Evolutionary conservation across 1,139 yeast species (phyloP).

Genomic region (Yamadazyma siamensis): DNA sequence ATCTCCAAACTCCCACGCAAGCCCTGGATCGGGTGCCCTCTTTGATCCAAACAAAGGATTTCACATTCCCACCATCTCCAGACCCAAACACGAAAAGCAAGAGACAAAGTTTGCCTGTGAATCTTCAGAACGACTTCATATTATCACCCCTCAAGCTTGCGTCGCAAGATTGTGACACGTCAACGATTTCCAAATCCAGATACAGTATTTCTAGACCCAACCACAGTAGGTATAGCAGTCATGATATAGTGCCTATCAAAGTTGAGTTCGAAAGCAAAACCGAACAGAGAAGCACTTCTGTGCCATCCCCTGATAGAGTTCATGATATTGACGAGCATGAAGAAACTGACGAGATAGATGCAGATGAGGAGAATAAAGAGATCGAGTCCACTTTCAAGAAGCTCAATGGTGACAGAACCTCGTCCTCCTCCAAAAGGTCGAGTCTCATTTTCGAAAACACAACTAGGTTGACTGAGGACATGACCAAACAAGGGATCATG

Average conservation of each 20-base stretch:
- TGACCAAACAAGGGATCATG: constrained; percentile 49
- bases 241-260: constrained; percentile 43
- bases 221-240: constrained; percentile 43
- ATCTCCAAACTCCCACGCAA: constrained; percentile 10
- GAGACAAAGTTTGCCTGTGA: constrained; percentile 37
- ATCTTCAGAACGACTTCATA: constrained; percentile 34
- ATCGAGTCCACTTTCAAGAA: constrained; percentile 10
- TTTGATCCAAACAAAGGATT: constrained; percentile 13
- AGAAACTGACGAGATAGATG: constrained; percentile 7
- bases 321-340: constrained; percentile 10
- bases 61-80: constrained; percentile 34
- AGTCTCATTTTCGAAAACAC: constrained; percentile 29
- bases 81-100: constrained; percentile 25
- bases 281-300: constrained; percentile 26
- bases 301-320: constrained; percentile 17
- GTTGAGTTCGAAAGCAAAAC: constrained; percentile 37
- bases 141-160: constrained; percentile 43
- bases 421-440: constrained; percentile 31
- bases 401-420: constrained; percentile 11
- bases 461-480: constrained; percentile 28
- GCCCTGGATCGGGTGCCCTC: constrained; percentile 13
- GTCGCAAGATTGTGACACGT: constrained; percentile 10
- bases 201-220: constrained; percentile 30
- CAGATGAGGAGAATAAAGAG: constrained; percentile 3
- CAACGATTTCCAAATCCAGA: constrained; percentile 13